Conservation (phyloP, 2,329 filamentous ascomycete genomes). For the Fusarium avenaceum region DNA sequence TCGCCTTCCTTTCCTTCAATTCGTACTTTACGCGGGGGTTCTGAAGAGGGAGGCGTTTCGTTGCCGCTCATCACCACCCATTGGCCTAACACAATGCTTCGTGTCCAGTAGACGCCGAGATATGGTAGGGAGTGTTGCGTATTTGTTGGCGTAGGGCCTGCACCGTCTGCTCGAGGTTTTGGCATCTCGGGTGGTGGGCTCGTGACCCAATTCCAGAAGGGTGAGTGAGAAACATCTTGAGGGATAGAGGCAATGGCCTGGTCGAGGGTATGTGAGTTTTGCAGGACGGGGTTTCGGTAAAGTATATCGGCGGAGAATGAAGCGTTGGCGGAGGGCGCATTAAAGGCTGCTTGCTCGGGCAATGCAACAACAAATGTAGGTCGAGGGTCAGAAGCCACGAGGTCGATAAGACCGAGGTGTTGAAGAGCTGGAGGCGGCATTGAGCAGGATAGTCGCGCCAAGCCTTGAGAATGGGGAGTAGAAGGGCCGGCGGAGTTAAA, state of each 20-base stretch:
- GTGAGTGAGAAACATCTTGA: slow-evolving; percentile 49
- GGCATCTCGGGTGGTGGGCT: slow-evolving; percentile 31
- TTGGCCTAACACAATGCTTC: slow-evolving; percentile 51
- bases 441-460: slow-evolving; percentile 24
- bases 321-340: not conserved
- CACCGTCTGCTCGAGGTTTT: slow-evolving; percentile 13
- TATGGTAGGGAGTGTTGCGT: slow-evolving; percentile 50
- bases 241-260: slow-evolving; percentile 51
- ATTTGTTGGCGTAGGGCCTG: slow-evolving; percentile 20
- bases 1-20: slow-evolving; percentile 46
- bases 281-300: slow-evolving; percentile 58
- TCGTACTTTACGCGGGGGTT: slow-evolving; percentile 52
- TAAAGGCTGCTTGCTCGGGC: slow-evolving; percentile 19
- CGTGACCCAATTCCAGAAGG: slow-evolving; percentile 59
- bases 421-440: slow-evolving; percentile 47
- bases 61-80: slow-evolving; percentile 59
- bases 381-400: slow-evolving; percentile 58
- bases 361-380: slow-evolving; percentile 57
- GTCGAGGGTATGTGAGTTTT: slow-evolving; percentile 50
- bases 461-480: slow-evolving; percentile 3
- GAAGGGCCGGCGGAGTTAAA: not conserved
- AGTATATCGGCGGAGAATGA: slow-evolving; percentile 43
- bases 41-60: slow-evolving; percentile 51
- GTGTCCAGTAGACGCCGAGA: slow-evolving; percentile 56
- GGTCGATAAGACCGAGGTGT: slow-evolving; percentile 55